A percentile compares a stretch with the other conserved stretches of the same genome.
phyloP scores from a whole-genome alignment of 768 basidiomycete species.

The Cyathus striatus region DNA sequence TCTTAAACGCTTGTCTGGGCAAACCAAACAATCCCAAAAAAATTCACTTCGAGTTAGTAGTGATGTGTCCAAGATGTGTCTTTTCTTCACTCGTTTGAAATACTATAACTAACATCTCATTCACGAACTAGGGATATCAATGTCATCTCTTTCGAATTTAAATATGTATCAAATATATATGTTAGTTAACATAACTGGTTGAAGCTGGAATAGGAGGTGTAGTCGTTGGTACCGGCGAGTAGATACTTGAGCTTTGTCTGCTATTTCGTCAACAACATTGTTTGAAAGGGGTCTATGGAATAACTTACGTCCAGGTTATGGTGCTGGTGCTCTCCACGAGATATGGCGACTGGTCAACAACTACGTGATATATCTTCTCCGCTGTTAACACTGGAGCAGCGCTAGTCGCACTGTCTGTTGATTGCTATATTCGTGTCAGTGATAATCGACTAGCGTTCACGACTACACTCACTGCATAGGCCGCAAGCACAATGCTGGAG shows the following conservation, averaged over 20 bases:
- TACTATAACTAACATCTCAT: too few relatives aligned
- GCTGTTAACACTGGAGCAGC: conserved; percentile 14
- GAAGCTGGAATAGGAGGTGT: conserved; percentile 37
- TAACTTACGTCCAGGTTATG: conserved; percentile 25
- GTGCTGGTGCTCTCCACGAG: conserved; percentile 21
- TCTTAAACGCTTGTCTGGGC: too few relatives aligned
- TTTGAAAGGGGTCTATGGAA: neutral
- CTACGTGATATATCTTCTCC: conserved; percentile 15
- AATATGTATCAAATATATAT: too few relatives aligned
- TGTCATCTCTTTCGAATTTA: too few relatives aligned
- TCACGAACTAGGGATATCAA: too few relatives aligned
- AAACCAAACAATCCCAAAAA: too few relatives aligned
- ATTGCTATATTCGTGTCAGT: neutral
- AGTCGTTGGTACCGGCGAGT: neutral
- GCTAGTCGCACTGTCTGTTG: neutral
- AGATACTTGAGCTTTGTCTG: conserved; percentile 12
- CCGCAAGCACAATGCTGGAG: too few relatives aligned
- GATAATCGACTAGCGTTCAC: neutral
- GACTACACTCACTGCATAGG: neutral
- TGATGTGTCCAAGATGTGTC: too few relatives aligned
- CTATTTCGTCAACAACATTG: neutral
- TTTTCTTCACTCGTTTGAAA: too few relatives aligned
- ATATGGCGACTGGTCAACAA: conserved; percentile 20
- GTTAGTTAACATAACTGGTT: too few relatives aligned
- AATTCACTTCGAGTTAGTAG: too few relatives aligned